phyloP scores from a whole-genome alignment of 1,139 yeast species.

The Pichia cactophila region DNA sequence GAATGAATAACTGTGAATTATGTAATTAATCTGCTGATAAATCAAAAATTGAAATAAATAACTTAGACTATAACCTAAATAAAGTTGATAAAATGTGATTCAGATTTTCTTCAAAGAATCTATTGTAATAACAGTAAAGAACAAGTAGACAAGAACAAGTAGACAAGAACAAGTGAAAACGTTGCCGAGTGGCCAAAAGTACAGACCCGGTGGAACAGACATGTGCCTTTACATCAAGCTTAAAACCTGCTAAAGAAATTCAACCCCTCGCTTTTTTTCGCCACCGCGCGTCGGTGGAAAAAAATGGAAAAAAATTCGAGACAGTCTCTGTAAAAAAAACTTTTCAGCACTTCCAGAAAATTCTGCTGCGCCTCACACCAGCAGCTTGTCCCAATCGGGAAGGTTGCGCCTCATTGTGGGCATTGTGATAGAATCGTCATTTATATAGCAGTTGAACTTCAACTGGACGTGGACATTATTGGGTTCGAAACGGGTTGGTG shows the following conservation, averaged over 20 bases:
- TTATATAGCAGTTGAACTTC: too few relatives aligned
- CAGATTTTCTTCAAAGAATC: too few relatives aligned
- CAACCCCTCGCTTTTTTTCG: not conserved
- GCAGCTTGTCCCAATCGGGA: not conserved
- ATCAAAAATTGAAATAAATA: too few relatives aligned
- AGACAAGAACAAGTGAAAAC: not conserved
- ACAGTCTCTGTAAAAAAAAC: not conserved
- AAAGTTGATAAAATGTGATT: too few relatives aligned
- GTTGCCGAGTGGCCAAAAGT: not conserved
- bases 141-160: not conserved
- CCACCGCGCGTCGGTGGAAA: not conserved
- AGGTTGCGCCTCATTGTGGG: not conserved
- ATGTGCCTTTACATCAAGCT: not conserved
- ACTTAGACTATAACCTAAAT: too few relatives aligned
- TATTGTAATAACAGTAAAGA: too few relatives aligned
- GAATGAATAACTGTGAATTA: not conserved
- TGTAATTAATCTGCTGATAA: too few relatives aligned
- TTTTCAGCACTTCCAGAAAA: constrained; percentile 2
- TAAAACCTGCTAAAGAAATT: not conserved
- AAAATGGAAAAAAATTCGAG: not conserved
- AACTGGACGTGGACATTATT: too few relatives aligned
- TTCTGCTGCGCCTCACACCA: constrained; percentile 3
- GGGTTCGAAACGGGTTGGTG: too few relatives aligned
- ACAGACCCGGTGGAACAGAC: not conserved
- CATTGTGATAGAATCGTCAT: too few relatives aligned